phyloP scores from a whole-genome alignment of 208 protist species.

The Leishmania major region DNA sequence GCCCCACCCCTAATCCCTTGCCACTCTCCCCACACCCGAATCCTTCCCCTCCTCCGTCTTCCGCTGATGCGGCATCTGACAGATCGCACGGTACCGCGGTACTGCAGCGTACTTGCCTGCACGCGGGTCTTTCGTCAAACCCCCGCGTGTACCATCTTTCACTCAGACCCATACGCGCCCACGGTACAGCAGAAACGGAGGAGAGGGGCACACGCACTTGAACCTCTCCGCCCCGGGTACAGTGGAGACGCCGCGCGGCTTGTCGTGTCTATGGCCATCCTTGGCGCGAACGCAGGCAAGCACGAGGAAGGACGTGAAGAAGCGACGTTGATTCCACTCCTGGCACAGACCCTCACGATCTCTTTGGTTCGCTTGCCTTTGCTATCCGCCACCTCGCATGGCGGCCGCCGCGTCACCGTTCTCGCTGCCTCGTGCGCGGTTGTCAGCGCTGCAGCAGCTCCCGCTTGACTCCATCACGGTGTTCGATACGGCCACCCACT shows the following conservation, averaged over 20 bases:
- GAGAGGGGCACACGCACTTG: neutral
- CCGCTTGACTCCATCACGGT: slow-evolving; percentile 50
- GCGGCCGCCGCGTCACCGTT: neutral
- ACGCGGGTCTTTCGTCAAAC: neutral
- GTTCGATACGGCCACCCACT: slow-evolving; percentile 58
- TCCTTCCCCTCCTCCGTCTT: neutral
- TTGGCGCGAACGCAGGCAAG: neutral
- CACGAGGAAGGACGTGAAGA: neutral
- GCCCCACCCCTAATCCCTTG: neutral
- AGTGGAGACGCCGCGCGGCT: neutral
- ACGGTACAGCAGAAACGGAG: neutral
- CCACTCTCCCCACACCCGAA: too few species aligned
- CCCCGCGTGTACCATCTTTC: neutral
- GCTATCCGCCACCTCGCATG: neutral
- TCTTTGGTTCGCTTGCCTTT: neutral
- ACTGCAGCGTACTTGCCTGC: neutral
- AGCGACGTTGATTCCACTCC: neutral
- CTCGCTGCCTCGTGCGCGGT: slow-evolving; percentile 17
- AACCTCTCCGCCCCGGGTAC: neutral
- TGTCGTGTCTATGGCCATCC: neutral
- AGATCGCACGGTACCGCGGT: neutral
- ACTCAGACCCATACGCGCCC: neutral
- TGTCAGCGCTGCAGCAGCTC: slow-evolving; percentile 17
- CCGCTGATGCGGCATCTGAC: neutral
- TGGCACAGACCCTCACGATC: neutral